A percentile compares a stretch with the other conserved stretches of the same genome.
These are phyloP conservation scores for Candida cerambycidarum DNA, from an alignment of 805 yeast genomes.

Conservation along the genomic window DNA sequence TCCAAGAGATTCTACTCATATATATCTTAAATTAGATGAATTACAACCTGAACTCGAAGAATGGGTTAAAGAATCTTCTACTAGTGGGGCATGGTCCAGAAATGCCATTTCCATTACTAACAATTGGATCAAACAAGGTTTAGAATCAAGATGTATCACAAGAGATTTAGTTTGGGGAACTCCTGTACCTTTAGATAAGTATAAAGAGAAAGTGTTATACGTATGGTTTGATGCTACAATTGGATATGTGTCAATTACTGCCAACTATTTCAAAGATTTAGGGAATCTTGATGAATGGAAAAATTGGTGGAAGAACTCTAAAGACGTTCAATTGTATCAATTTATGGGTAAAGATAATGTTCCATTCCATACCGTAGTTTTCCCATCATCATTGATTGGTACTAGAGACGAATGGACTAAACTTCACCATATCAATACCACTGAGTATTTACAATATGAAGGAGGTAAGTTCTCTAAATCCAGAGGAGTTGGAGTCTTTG, in stretches of 20 bases:
- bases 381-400: conserved; percentile 92
- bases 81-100: conserved; percentile 85
- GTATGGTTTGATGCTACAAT: conserved; percentile 99
- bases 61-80: conserved; percentile 72
- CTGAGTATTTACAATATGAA: conserved; percentile 96
- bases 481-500: conserved; percentile 97
- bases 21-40: conserved; percentile 80
- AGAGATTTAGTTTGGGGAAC: conserved; percentile 98
- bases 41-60: conserved; percentile 70
- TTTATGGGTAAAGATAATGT: conserved; percentile 99
- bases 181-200: conserved; percentile 90
- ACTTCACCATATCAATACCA: conserved; percentile 86
- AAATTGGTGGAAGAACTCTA: conserved; percentile 95
- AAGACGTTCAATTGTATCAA: conserved; percentile 83
- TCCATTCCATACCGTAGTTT: conserved; percentile 97
- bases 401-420: conserved; percentile 87
- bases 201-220: conserved; percentile 85
- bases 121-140: conserved; percentile 92
- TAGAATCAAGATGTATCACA: conserved; percentile 92
- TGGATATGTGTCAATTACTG: conserved; percentile 95
- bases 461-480: conserved; percentile 98
- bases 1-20: conserved; percentile 78
- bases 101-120: conserved; percentile 86
- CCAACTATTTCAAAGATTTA: conserved; percentile 62
- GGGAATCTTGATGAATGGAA: conserved; percentile 55